Conservation (phyloP, 2,329 filamentous ascomycete genomes). For the Pseudogymnoascus sp. region DNA sequence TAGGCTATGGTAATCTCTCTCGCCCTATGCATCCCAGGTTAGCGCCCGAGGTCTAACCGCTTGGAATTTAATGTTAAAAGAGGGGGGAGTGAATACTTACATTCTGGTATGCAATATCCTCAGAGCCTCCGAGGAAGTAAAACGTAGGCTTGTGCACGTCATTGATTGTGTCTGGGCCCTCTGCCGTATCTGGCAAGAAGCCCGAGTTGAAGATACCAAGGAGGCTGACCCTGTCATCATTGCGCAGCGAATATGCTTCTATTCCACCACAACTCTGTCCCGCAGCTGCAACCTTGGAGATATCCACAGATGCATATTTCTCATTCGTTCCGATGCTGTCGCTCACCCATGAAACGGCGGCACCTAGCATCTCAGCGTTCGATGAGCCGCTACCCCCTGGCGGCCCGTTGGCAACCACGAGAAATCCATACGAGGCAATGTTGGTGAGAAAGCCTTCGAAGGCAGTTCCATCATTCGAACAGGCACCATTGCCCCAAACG, state of each 20-base stretch:
- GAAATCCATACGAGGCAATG: conserved; percentile 10
- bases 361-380: conserved; percentile 21
- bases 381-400: background rate
- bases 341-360: conserved; percentile 20
- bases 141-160: background rate
- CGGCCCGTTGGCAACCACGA: conserved; percentile 6
- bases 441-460: conserved; percentile 9
- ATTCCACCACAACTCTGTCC: conserved; percentile 28
- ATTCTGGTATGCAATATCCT: conserved; percentile 19
- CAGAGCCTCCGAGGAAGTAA: conserved; percentile 13
- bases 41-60: background rate
- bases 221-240: conserved; percentile 17
- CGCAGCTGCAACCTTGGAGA: conserved; percentile 22
- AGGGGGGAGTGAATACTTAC: background rate
- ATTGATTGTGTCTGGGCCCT: background rate
- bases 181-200: background rate
- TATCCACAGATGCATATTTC: conserved; percentile 18
- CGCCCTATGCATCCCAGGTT: background rate
- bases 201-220: conserved; percentile 25
- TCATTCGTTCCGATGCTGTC: conserved; percentile 16
- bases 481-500: conserved; percentile 10
- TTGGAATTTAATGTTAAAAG: background rate
- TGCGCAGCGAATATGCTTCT: conserved; percentile 23
- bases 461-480: background rate
- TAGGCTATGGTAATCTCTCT: background rate